Evolutionary conservation across 2,329 filamentous ascomycete genomes (phyloP), one percentile per base, ranked within the genome.

Genomic region (Acarospora socialis): DNA sequence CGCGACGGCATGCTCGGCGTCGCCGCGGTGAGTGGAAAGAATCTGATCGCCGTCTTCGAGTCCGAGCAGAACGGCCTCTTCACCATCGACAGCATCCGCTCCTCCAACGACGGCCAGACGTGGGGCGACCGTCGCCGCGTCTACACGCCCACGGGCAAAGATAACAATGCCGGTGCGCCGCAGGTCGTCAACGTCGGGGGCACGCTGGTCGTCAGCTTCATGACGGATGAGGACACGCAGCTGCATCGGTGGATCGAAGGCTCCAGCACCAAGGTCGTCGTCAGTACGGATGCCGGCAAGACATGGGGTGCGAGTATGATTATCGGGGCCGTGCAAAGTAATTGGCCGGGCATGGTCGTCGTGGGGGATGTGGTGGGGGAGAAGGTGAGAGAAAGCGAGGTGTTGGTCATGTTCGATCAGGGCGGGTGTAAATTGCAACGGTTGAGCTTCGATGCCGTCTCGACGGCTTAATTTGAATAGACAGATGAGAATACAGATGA

Each of bases 1-100:
- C 48, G 60, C 12, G 60, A 65, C 31, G 60, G 61, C 17, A 65
- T 65, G 61, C 43, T 58, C 5, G 59, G 59, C 9, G 55, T 65
- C 4, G 55, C 57, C 0, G 41, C 42, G 10, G 45, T 53, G 5
- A 43, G 43, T 4, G 37, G 37, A 4, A 43, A 40, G 14, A 51
- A 50, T 25, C 47, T 61, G 10, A 53, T 62, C 13, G 53, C 55
- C 12, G 54, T 64, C 14, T 65, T 65, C 36, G 61, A 65, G 37
- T 57, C 51, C 4, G 49, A 53, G 21, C 27, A 34, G 4, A 34
- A 35, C 18, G 47, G 46, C 1, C 28, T 20, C 4, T 64, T 61
- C 40, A 47, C 44, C 1, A 44, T 65, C 13, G 42, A 51, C 22
- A 49, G 48, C n/a, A 52, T 63, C 4, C 36, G 50, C 14, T 57